Evolutionary conservation across 2,329 filamentous ascomycete genomes (phyloP), one percentile per base, ranked within the genome.

Genomic region (Paecilomyces niveus): DNA sequence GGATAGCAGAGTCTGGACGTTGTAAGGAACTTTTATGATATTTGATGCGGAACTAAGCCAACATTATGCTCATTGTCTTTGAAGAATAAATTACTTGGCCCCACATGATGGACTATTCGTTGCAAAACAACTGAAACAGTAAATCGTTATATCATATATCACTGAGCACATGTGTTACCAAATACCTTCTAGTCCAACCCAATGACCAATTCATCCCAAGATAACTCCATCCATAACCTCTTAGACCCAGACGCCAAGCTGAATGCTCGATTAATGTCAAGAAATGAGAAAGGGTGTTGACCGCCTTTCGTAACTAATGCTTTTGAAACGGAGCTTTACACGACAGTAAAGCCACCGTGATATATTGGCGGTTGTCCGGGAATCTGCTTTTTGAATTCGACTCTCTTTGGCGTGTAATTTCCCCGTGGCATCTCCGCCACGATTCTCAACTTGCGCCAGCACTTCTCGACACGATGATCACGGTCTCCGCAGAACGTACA

Each of bases 401-500:
- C 61, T 39, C 64, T 64, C 49, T 67, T 67, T 4, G 66, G 63
- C 13, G 60, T 18, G 54, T 59, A 65, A 49, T 67, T 62, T 11
- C 60, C 66, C 35, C 64, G 62, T 1, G 66, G 65, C 50, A 64
- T 63, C 54, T 69, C 65, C 7, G 64, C 65, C 33, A 63, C 63
- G 15, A 67, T 62, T 55, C 64, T 64, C 58, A 62, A 67, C 6
- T 62, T 61, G 15, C 66, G 64, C 63, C 62, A 67, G 60, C 67
- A 69, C 54, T 64, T 61, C n/a, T 60, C 58, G 8, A 61, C 55
- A 35, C 60, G 63, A 49, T 69, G 66, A 55, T 60, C 58, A 7
- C 58, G 54, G 21, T 65, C 65, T 3, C 66, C 63, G 26, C 68
- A 70, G 39, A 67, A 67, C 11, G 60, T 61, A 51, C 66, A 68